phyloP scores from a whole-genome alignment of 306 rosid species.

The Corylus avellana region DNA sequence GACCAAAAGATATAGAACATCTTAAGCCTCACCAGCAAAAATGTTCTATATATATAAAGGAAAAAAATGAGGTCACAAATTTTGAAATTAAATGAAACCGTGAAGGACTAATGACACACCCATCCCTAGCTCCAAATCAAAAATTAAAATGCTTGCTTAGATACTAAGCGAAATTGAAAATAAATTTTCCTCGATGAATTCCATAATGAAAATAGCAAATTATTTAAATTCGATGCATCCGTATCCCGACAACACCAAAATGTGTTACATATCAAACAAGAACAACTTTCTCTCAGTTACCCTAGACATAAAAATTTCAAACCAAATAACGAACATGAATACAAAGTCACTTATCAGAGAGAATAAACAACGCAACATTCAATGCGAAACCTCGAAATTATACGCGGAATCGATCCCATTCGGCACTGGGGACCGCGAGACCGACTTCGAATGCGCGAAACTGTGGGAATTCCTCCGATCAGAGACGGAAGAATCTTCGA shows the following conservation, averaged over 20 bases:
- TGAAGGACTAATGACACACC: neutral
- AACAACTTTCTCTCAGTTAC: neutral
- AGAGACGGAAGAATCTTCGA: constrained; percentile 41
- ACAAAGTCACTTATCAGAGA: neutral
- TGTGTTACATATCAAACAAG: neutral
- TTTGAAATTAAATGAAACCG: neutral
- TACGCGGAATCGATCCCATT: constrained; percentile 55
- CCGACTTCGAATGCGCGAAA: constrained; percentile 49
- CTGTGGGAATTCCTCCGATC: constrained; percentile 75
- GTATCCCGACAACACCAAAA: neutral
- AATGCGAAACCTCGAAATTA: constrained; percentile 54
- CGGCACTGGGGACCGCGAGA: constrained; percentile 44
- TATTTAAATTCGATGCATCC: neutral
- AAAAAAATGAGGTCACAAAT: neutral
- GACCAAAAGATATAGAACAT: neutral
- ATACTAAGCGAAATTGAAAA: constrained; percentile 6
- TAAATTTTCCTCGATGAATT: neutral
- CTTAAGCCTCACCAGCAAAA: neutral
- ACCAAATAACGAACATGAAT: neutral
- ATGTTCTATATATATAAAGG: neutral
- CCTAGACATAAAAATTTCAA: neutral
- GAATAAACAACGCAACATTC: neutral
- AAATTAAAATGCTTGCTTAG: neutral
- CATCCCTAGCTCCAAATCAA: neutral
- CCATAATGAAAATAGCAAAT: neutral